Conservation (phyloP, 192 early-diverging fungal species). For the Chytriomyces sp. region DNA sequence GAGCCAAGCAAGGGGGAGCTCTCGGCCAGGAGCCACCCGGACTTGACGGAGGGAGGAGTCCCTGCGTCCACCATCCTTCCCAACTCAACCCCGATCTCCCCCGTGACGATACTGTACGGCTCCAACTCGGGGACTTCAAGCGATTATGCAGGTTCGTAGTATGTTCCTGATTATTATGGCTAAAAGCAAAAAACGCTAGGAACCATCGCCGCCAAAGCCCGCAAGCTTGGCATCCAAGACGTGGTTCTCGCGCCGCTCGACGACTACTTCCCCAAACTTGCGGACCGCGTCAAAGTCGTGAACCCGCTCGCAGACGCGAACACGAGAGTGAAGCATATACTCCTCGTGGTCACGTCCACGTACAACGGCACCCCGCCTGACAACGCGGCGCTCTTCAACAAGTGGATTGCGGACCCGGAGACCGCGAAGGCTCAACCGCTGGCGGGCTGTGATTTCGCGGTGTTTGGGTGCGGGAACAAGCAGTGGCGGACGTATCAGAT, state of each 20-base stretch:
- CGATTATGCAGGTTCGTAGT: slow-evolving; percentile 49
- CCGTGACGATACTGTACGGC: slow-evolving; percentile 53
- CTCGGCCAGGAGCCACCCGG: neutral
- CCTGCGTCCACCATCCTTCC: neutral
- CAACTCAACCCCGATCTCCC: slow-evolving; percentile 11
- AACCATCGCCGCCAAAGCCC: slow-evolving; percentile 39
- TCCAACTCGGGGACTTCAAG: slow-evolving; percentile 57
- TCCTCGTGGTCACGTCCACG: slow-evolving; percentile 47
- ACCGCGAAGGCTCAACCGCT: slow-evolving; percentile 23
- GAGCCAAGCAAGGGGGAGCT: too few species aligned
- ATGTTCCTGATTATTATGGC: neutral
- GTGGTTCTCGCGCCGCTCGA: slow-evolving; percentile 32
- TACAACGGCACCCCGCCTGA: slow-evolving; percentile 62
- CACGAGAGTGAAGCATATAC: slow-evolving; percentile 14
- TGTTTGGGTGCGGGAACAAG: slow-evolving; percentile 64
- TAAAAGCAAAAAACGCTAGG: neutral
- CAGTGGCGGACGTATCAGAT: slow-evolving; percentile 62
- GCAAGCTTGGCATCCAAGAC: slow-evolving; percentile 28
- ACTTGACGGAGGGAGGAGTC: neutral
- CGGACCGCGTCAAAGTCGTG: neutral
- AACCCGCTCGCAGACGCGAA: too few species aligned
- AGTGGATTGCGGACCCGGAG: slow-evolving; percentile 21
- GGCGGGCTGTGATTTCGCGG: slow-evolving; percentile 46
- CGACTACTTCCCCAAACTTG: slow-evolving; percentile 19
- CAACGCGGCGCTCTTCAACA: slow-evolving; percentile 50